Base-by-base conservation (phyloP, 441 rosid species). In the Mallotus japonicus region DNA sequence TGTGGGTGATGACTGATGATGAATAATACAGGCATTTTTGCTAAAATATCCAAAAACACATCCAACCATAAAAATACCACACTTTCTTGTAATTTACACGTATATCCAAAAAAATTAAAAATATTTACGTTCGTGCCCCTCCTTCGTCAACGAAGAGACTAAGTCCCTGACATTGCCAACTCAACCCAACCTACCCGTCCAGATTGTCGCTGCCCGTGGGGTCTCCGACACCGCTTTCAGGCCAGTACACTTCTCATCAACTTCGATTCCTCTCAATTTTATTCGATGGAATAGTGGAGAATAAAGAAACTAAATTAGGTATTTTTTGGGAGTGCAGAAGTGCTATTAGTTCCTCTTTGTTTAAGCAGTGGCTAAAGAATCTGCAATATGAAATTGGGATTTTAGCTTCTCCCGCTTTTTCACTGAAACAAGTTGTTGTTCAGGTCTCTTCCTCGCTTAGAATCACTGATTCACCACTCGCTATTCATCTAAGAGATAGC, bases 321-420 rank as follows among this genome's bases (percentile, higher is more conserved):
- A 6, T 50, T 65, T 61, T 6, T 79, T 10, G 59, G 59, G 24
- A 17, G 20, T 42, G 69, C 80, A 94, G 59, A 10, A 17, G 20
- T 28, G 69, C 80, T 92, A 75, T 88, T 22, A 97, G 86, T 19
- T 92, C 94, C 61, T 87, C 85, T 34, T 71, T 95, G 82, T 95
- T 95, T 80, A 87, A 76, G 83, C 92, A 87, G 64, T 95, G 99
- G 97, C 78, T 92, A 46, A 82, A 80, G 73, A 92, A 87, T 76
- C 71, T 95, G 89, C 93, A 91, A 82, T 83, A 85, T 66, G 86
- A 88, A 70, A 79, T 70, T 76, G 97, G 99, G 73, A 85, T 92
- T 69, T 87, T 95, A 77, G 82, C 93, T 71, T 75, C 65, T 67
- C 89, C 89, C 40, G 73, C 78, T 60, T 84, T 87, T 84, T 73